These are phyloP conservation scores for Eucalyptus leucophloia DNA, from an alignment of 345 rosid species.

Conservation along the genomic window DNA sequence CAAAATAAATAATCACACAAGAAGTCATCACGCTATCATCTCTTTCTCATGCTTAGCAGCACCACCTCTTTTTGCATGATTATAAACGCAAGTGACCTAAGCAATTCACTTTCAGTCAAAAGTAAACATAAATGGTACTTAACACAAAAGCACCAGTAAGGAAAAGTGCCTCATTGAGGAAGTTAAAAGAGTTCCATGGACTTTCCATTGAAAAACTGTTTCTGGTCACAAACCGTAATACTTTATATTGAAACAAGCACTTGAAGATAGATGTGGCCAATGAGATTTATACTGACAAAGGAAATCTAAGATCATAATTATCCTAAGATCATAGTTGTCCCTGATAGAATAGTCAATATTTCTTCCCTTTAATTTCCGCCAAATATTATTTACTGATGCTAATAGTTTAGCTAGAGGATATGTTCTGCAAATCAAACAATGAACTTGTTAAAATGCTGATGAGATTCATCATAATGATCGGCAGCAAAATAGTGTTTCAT, in stretches of 20 bases:
- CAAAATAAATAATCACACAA: neutral
- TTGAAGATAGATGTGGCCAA: neutral
- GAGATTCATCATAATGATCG: neutral
- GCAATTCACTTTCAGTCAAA: neutral
- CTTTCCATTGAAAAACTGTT: neutral
- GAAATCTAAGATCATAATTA: neutral
- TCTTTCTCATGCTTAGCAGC: neutral
- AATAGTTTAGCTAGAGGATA: neutral
- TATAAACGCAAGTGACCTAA: neutral
- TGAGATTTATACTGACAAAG: neutral
- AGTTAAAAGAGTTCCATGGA: neutral
- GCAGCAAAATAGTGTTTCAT: neutral
- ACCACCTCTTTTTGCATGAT: neutral
- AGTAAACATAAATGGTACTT: neutral
- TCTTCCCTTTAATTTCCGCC: neutral
- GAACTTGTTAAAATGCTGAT: neutral
- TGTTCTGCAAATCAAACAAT: neutral
- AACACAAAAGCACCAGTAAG: neutral
- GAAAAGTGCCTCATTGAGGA: neutral
- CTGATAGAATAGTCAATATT: neutral
- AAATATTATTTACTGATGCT: neutral
- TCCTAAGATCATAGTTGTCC: neutral
- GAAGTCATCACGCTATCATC: neutral
- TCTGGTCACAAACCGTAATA: neutral
- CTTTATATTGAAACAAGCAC: neutral